phyloP scores from a whole-genome alignment of 1,284 basidiomycete genomes.

The Neolentinus lepideus region DNA sequence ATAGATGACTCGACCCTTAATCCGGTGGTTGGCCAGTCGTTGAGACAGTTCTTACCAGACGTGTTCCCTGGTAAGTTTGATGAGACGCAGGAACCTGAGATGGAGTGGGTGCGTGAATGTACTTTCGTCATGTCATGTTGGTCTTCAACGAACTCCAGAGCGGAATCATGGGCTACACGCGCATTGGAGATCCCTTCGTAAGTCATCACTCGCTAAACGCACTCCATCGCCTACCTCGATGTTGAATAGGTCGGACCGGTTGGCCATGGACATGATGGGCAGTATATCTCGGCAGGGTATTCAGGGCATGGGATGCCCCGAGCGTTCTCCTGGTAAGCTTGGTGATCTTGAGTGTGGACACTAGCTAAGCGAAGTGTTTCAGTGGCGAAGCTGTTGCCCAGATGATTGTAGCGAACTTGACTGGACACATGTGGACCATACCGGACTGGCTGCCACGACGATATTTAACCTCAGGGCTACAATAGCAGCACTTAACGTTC shows the following conservation, averaged over 20 bases:
- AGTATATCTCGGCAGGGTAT: slow-evolving; percentile 73
- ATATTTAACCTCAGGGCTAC: no score
- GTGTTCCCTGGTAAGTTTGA: slow-evolving; percentile 54
- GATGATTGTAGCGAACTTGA: slow-evolving; percentile 55
- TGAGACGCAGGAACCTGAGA: slow-evolving; percentile 41
- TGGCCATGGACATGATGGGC: slow-evolving; percentile 35
- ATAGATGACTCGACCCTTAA: slow-evolving; percentile 59
- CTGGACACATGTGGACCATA: slow-evolving; percentile 35
- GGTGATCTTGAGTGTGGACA: slow-evolving; percentile 1
- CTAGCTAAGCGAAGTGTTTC: slow-evolving; percentile 5
- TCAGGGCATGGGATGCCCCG: slow-evolving; percentile 80
- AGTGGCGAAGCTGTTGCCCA: slow-evolving; percentile 63
- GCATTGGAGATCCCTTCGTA: slow-evolving; percentile 61
- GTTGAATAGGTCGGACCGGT: slow-evolving; percentile 73
- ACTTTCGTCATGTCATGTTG: not conserved
- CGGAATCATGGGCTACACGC: slow-evolving; percentile 79
- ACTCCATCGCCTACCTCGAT: no score
- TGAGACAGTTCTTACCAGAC: slow-evolving; percentile 52
- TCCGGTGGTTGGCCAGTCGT: slow-evolving; percentile 33
- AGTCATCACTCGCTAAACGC: slow-evolving; percentile 16
- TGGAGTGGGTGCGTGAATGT: slow-evolving; percentile 60
- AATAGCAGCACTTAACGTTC: no score
- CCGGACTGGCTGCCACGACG: slow-evolving; percentile 62
- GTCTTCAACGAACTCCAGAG: slow-evolving; percentile 35
- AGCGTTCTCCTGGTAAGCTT: slow-evolving; percentile 58